Evolutionary conservation across 2,329 filamentous ascomycete genomes (phyloP).

Genomic region (Pseudofabraea citricarpa): DNA sequence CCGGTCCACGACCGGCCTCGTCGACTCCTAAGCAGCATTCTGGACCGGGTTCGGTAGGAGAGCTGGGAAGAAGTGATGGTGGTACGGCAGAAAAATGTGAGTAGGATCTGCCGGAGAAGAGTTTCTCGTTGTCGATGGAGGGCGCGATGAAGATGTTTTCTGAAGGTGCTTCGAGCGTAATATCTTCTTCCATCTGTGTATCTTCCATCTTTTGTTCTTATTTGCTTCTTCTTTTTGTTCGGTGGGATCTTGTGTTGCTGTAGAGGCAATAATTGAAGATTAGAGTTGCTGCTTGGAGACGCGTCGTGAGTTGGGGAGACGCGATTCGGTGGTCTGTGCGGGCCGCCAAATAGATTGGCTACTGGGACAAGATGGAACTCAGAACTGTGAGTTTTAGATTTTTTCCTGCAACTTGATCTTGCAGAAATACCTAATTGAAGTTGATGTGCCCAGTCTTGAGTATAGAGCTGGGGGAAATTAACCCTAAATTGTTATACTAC

Average conservation of each 20-base stretch:
- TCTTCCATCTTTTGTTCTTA: constrained; percentile 32
- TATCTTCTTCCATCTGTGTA: constrained; percentile 24
- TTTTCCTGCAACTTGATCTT: too few species aligned
- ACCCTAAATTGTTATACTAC: too few species aligned
- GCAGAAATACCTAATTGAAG: too few species aligned
- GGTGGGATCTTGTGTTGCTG: not conserved
- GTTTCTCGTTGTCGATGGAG: constrained; percentile 52
- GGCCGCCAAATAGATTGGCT: too few species aligned
- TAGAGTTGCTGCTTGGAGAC: not conserved
- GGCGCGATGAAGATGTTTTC: constrained; percentile 57
- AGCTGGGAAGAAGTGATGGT: constrained; percentile 43
- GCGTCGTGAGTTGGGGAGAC: not conserved
- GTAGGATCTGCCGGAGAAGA: constrained; percentile 65
- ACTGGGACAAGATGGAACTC: too few species aligned
- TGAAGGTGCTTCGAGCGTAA: constrained; percentile 29
- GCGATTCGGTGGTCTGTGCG: not conserved
- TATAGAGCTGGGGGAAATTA: too few species aligned
- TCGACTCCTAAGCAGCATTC: constrained; percentile 84
- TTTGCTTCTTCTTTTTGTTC: too few species aligned
- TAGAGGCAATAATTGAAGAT: not conserved
- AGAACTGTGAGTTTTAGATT: too few species aligned
- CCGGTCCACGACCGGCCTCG: constrained; percentile 88
- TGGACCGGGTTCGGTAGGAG: constrained; percentile 30
- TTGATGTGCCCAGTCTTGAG: too few species aligned
- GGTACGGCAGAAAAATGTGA: constrained; percentile 68